phyloP scores from a whole-genome alignment of 2,329 filamentous ascomycete genomes.

The Fusarium sp. region DNA sequence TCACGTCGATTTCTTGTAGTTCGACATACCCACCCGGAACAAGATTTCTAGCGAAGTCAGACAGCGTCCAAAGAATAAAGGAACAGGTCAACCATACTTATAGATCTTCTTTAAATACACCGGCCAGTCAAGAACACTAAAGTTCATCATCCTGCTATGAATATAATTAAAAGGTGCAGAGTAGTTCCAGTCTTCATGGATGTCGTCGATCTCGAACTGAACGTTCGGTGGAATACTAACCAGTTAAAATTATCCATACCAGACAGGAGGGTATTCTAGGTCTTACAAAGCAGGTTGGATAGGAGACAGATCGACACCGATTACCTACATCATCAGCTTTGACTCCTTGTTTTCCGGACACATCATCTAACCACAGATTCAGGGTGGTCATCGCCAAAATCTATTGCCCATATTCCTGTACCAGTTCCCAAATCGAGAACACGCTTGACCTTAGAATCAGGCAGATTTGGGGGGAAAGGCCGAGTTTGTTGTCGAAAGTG shows the following conservation, averaged over 20 bases:
- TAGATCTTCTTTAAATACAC: too few relatives aligned
- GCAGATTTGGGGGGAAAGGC: neutral
- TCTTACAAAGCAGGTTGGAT: constrained; percentile 12
- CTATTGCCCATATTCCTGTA: constrained; percentile 1
- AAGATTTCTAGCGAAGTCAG: constrained; percentile 6
- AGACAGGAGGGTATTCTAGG: too few relatives aligned
- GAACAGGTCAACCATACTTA: too few relatives aligned
- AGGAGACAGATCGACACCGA: constrained; percentile 9
- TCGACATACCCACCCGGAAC: constrained; percentile 3
- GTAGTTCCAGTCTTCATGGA: constrained; percentile 12
- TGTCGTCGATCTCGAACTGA: constrained; percentile 14
- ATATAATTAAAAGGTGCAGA: constrained; percentile 4
- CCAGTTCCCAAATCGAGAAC: neutral
- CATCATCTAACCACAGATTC: neutral
- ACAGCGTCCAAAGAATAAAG: too few relatives aligned
- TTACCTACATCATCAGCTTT: neutral
- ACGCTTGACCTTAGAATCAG: neutral
- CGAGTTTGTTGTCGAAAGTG: neutral
- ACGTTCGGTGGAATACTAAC: neutral
- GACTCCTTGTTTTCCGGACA: neutral
- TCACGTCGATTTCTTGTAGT: constrained; percentile 26
- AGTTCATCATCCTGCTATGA: constrained; percentile 12
- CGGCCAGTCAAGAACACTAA: neutral
- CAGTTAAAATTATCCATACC: neutral
- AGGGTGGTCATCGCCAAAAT: constrained; percentile 9